phyloP scores from a whole-genome alignment of 805 yeast genomes.

The Wickerhamomyces subpelliculosus region DNA sequence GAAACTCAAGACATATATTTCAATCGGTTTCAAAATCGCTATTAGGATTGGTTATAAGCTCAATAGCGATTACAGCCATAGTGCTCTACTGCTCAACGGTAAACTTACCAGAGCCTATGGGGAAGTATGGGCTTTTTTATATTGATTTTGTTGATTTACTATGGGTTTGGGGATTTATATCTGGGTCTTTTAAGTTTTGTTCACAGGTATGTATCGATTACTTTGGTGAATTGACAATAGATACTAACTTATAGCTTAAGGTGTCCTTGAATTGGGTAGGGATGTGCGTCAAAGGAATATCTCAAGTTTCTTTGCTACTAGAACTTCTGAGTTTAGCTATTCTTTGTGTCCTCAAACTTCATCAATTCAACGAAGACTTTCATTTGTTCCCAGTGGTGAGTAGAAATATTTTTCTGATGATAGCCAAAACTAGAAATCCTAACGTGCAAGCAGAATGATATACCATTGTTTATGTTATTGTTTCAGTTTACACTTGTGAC shows the following conservation, averaged over 20 bases:
- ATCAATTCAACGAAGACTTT: background rate
- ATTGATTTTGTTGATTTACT: constrained; percentile 36
- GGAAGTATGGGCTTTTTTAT: constrained; percentile 25
- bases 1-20: constrained; percentile 26
- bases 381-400: background rate
- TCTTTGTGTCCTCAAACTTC: background rate
- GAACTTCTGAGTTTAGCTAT: background rate
- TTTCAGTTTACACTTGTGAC: no score
- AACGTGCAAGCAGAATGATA: background rate
- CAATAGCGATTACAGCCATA: background rate
- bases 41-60: background rate
- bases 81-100: constrained; percentile 1
- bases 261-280: constrained; percentile 33
- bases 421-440: no score
- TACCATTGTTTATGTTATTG: no score
- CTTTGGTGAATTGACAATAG: background rate
- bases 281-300: constrained; percentile 23
- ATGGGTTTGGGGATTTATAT: constrained; percentile 29
- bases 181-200: constrained; percentile 21
- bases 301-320: constrained; percentile 6
- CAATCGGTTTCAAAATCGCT: constrained; percentile 29
- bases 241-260: background rate
- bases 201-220: constrained; percentile 30
- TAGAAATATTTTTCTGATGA: background rate
- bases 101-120: constrained; percentile 10